Evolutionary conservation across 805 yeast species (phyloP).

Genomic region (Saccharomycopsis javanensis): DNA sequence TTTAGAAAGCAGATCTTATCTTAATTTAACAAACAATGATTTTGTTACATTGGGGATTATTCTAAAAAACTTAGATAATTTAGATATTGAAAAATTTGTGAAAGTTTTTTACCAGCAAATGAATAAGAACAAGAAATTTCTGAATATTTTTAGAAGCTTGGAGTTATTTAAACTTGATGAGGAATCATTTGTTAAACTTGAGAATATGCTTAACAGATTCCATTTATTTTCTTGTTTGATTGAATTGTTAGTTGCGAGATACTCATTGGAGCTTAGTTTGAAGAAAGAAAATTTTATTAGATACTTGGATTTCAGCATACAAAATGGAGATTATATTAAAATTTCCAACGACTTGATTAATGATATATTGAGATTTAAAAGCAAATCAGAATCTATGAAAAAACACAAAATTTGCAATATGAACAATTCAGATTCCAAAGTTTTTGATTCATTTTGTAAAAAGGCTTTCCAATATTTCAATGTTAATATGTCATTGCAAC

Average conservation of each 20-base stretch:
- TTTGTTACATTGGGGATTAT: constrained; percentile 4
- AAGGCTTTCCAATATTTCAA: neutral
- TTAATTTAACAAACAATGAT: constrained; percentile 6
- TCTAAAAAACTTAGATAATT: neutral
- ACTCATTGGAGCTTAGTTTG: neutral
- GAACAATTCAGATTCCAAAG: neutral
- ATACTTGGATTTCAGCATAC: neutral
- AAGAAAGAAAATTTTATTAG: neutral
- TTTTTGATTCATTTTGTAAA: neutral
- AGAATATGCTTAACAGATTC: neutral
- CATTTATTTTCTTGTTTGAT: neutral
- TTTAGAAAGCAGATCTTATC: constrained; percentile 9
- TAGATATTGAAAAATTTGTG: constrained; percentile 1
- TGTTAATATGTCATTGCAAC: neutral
- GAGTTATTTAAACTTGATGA: neutral
- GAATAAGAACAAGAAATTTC: neutral
- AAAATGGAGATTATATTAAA: neutral
- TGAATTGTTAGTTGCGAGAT: neutral
- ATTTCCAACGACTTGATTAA: neutral
- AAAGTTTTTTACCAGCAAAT: neutral
- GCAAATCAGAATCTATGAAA: too few relatives aligned
- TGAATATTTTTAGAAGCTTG: neutral
- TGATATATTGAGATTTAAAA: neutral
- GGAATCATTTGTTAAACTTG: neutral
- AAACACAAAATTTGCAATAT: neutral